phyloP scores from a whole-genome alignment of 192 early-diverging fungal genomes.

The Gonapodya sp. region DNA sequence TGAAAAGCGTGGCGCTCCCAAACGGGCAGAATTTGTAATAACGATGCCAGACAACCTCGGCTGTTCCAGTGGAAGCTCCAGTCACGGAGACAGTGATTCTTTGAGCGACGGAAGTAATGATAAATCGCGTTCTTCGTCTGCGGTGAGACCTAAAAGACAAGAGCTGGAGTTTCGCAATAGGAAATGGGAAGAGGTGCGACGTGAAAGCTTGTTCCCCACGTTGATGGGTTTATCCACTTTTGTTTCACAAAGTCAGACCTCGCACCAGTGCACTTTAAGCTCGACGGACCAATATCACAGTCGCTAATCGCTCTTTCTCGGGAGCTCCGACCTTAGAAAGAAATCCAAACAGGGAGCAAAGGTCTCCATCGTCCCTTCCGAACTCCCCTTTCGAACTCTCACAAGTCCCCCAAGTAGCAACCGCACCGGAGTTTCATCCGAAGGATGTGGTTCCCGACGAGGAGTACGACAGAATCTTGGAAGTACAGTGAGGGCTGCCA shows the following conservation, averaged over 20 bases:
- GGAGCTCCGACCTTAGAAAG: neutral
- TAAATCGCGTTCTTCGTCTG: neutral
- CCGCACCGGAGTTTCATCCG: neutral
- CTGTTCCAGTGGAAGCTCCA: neutral
- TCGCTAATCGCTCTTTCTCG: neutral
- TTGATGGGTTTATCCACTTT: slow-evolving; percentile 4
- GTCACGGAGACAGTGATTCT: neutral
- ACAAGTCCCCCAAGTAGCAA: too few species aligned
- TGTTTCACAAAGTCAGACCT: neutral
- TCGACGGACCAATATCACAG: slow-evolving; percentile 1
- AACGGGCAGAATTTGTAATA: slow-evolving; percentile 1
- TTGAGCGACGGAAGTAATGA: neutral
- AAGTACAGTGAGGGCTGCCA: slow-evolving; percentile 31
- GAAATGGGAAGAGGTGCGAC: neutral
- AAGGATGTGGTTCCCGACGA: slow-evolving; percentile 3
- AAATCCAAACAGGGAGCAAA: neutral
- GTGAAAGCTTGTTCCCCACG: neutral
- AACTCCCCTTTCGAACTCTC: slow-evolving; percentile 1
- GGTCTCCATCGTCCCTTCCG: neutral
- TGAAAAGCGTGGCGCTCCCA: neutral
- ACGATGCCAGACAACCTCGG: neutral
- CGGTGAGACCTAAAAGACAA: slow-evolving; percentile 4
- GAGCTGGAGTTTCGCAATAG: neutral
- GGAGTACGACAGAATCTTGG: slow-evolving; percentile 1
- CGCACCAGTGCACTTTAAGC: slow-evolving; percentile 1